Percentiles rank a stretch among this genome's conserved stretches.
These are phyloP conservation scores for Psilocybe azurescens DNA, from an alignment of 768 basidiomycete genomes.

Conservation along the genomic window DNA sequence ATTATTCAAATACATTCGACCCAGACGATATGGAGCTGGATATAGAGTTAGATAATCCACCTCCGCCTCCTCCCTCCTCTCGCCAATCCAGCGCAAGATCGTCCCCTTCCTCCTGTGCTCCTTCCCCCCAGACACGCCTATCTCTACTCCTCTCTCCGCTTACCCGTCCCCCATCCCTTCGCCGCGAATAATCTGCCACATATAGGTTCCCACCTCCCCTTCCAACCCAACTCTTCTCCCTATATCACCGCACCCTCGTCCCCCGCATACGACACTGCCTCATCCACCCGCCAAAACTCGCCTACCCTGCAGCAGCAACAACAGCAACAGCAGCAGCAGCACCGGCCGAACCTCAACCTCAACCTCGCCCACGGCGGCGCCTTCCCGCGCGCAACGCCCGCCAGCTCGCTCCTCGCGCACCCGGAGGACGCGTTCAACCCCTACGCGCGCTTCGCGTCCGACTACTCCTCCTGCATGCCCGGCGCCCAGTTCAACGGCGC, in stretches of 20 bases:
- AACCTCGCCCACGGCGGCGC: conserved; percentile 30
- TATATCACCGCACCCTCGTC: conserved; percentile 51
- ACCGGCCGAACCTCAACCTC: conserved; percentile 27
- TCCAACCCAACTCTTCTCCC: conserved; percentile 27
- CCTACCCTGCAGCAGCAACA: conserved; percentile 27
- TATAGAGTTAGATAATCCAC: conserved; percentile 52
- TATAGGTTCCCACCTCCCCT: neutral
- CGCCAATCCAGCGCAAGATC: conserved; percentile 28
- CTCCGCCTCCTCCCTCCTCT: conserved; percentile 32
- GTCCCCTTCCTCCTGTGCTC: conserved; percentile 47
- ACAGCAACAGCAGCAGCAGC: conserved; percentile 1
- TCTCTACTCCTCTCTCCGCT: conserved; percentile 52
- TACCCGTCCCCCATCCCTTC: conserved; percentile 41
- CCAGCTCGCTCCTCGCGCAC: conserved; percentile 23
- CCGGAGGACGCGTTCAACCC: conserved; percentile 69
- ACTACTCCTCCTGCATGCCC: conserved; percentile 68
- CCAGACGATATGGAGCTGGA: conserved; percentile 87
- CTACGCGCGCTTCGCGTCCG: conserved; percentile 66
- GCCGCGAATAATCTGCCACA: conserved; percentile 31
- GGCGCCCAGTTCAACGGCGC: conserved; percentile 53
- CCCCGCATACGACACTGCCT: conserved; percentile 44
- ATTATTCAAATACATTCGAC: conserved; percentile 53
- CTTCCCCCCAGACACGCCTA: conserved; percentile 57
- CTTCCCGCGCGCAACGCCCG: conserved; percentile 27
- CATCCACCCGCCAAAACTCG: conserved; percentile 36